Base-by-base conservation (phyloP, 345 rosid species). In the Pistacia atlantica region DNA sequence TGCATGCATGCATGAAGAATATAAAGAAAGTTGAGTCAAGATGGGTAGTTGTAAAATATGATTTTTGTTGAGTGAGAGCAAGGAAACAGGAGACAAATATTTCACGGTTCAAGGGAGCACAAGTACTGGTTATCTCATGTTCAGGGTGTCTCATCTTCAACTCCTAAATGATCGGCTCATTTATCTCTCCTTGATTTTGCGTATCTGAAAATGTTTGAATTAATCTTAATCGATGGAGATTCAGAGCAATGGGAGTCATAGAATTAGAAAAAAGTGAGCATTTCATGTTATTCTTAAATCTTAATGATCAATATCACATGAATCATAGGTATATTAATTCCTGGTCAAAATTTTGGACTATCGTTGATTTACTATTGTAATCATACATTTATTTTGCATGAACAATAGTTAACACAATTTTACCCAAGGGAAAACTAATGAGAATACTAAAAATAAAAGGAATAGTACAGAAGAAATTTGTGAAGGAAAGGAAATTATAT, bases 81-180 rank as follows among this genome's bases (percentile, higher is more conserved):
- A n/a, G 42, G 63, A 60, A 67, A 62, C 63, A 65, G 60, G 28
- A 60, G 55, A 66, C 74, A 70, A 61, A 1, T 72, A 45, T 62
- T 74, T 78, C 79, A 42, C 65, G 55, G 79, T 74, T 35, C 12
- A 33, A 37, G 60, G 81, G 69, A 69, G 67, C 75, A 74, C 1
- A 59, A 69, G 17, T 63, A 69, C 73, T 49, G 3, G 66, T 67
- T 67, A 58, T 78, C 66, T 18, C 76, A 69, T 70, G 69, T 65
- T 69, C 20, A 6, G 14, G 1, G 2, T 74, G 69, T 77, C 76
- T 37, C 28, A 5, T 49, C 52, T 66, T 20, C 66, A 2, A 7
- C 11, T 73, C 61, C 64, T 57, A 64, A 63, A 70, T 74, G 46
- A 74, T 77, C 38, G 55, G 11, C 49, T 22, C 33, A 42, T 65